Base-by-base conservation (phyloP, 768 basidiomycete genomes). In the Asterophora parasitica region DNA sequence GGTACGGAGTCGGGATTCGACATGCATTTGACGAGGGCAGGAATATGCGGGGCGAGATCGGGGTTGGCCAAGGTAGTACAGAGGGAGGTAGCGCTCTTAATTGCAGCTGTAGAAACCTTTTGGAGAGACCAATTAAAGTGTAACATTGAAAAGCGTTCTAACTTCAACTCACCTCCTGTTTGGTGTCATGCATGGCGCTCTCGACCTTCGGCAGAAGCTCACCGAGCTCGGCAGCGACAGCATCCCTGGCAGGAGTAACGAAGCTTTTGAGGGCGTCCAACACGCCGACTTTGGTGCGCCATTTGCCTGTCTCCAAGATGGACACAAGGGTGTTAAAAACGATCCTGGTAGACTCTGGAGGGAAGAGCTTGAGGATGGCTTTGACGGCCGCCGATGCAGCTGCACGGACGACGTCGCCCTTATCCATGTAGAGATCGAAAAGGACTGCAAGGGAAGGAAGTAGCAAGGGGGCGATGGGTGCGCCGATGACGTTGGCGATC, bases 141-240 rank as follows among this genome's bases (percentile, higher is more conserved):
- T 34, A 28, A 27, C 46, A 49, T 31, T n/a, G 33, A n/a, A 32
- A 28, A 8, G 32, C 7, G 34, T 32, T 36, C 10, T 27, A 30
- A 39, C 13, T 17, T 44, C 16, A 30, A 63, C 76, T 57, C 36
- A 92, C 93, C 79, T 98, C 95, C 58, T 79, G 68, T 66, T 98
- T 98, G 49, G 95, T 97, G 68, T 98, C 95, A 59, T 95, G 91
- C 93, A 98, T 93, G 4, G 92, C 84, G 30, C 70, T 71, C 63
- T 94, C 92, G 10, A 98, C 83, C 58, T 82, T 85, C 15, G 94
- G 94, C 39, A 98, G 78, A 37, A 89, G 80, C 8, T 72, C 70
- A 12, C 82, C 93, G 31, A 98, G 72, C 60, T 94, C 84, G 27
- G 80, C 77, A n/a, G 91, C 92, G 42, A 96, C 87, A 35, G 76